These are phyloP conservation scores for Hamigera avellanea DNA, from an alignment of 495 filamentous ascomycete species.

Conservation along the genomic window DNA sequence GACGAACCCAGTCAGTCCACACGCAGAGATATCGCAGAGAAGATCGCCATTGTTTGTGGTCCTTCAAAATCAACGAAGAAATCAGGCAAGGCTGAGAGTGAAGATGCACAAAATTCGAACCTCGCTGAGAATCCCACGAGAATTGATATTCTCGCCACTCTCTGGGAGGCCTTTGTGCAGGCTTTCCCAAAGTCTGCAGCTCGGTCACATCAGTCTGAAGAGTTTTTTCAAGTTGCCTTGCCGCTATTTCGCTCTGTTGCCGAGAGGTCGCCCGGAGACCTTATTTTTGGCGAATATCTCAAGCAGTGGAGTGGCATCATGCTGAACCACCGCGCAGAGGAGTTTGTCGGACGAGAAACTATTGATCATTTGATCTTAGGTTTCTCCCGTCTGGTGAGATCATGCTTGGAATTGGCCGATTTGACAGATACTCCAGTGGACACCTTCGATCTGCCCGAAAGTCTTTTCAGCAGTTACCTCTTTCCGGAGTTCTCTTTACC, in stretches of 20 bases:
- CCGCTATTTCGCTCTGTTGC: slow-evolving; percentile 44
- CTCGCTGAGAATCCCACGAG: slow-evolving; percentile 13
- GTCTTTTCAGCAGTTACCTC: slow-evolving; percentile 55
- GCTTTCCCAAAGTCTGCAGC: slow-evolving; percentile 34
- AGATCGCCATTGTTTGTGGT: slow-evolving; percentile 22
- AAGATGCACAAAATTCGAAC: slow-evolving; percentile 4
- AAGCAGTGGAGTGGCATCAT: slow-evolving; percentile 43
- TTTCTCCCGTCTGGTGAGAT: slow-evolving; percentile 33
- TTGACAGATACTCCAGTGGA: slow-evolving; percentile 30
- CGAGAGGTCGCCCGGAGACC: slow-evolving; percentile 31
- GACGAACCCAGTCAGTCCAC: slow-evolving; percentile 20
- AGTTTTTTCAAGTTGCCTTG: slow-evolving; percentile 45
- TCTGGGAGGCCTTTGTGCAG: slow-evolving; percentile 41
- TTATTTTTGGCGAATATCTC: slow-evolving; percentile 42
- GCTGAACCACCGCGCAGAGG: slow-evolving; percentile 38
- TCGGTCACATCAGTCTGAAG: slow-evolving; percentile 34
- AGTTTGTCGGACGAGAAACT: slow-evolving; percentile 41
- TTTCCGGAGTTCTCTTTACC: slow-evolving; percentile 47
- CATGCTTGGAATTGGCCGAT: slow-evolving; percentile 37
- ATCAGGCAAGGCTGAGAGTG: slow-evolving; percentile 5
- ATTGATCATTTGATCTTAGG: slow-evolving; percentile 38
- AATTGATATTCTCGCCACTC: slow-evolving; percentile 30
- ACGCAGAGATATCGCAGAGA: slow-evolving; percentile 25
- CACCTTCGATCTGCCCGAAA: slow-evolving; percentile 40
- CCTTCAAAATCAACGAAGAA: slow-evolving; percentile 18